phyloP scores from a whole-genome alignment of 257 asterid species.

The Craterostigma plantagineum region DNA sequence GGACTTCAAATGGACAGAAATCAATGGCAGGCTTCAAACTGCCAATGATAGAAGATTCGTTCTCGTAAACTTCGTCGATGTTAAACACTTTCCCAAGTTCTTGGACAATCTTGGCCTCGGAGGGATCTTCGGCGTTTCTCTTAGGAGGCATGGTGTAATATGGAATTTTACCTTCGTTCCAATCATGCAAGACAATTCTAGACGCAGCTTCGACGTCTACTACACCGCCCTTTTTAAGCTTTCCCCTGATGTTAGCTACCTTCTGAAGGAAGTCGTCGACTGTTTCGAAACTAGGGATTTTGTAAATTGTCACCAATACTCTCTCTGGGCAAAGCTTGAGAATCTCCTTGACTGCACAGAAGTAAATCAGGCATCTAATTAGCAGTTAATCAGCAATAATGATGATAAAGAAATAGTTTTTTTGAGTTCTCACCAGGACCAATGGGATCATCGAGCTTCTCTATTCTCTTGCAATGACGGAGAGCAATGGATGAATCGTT shows the following conservation, averaged over 20 bases:
- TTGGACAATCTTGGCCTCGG: conserved; percentile 59
- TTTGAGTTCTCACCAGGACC: conserved; percentile 43
- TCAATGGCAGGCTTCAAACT: conserved; percentile 81
- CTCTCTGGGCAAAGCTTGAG: conserved; percentile 62
- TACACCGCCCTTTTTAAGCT: conserved; percentile 81
- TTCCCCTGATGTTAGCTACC: conserved; percentile 76
- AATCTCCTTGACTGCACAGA: conserved; percentile 67
- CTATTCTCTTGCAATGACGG: conserved; percentile 89
- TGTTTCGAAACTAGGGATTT: conserved; percentile 52
- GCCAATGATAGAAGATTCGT: conserved; percentile 75
- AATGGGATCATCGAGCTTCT: conserved; percentile 76
- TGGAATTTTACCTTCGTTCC: conserved; percentile 99
- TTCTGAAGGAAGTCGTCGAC: conserved; percentile 83
- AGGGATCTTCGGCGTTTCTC: conserved; percentile 41
- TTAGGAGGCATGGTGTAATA: conserved; percentile 81
- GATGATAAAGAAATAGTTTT: background rate
- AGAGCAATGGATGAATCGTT: conserved; percentile 69
- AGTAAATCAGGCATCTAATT: conserved; percentile 1
- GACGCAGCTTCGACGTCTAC: conserved; percentile 77
- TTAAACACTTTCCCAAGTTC: conserved; percentile 70
- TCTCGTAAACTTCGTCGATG: conserved; percentile 68
- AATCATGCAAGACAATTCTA: conserved; percentile 76
- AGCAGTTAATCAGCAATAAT: background rate
- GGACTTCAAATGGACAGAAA: conserved; percentile 63
- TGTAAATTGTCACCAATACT: conserved; percentile 54